phyloP scores from a whole-genome alignment of 2,329 filamentous ascomycete species.

The Leptodontidium sp. region DNA sequence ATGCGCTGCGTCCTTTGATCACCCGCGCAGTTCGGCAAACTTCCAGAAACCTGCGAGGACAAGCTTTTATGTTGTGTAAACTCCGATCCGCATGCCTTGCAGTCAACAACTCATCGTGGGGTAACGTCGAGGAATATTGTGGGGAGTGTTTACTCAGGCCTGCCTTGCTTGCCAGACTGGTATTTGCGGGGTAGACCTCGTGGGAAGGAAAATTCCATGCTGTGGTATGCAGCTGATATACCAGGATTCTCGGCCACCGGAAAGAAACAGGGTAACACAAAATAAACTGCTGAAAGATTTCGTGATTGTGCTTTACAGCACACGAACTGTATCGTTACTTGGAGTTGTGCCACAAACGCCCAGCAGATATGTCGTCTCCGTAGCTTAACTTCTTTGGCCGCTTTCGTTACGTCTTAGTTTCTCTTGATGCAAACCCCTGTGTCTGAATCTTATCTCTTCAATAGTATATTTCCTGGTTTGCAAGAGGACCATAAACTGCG shows the following conservation, averaged over 20 bases:
- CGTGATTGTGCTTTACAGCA: neutral
- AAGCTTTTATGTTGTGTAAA: constrained; percentile 9
- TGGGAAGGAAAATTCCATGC: neutral
- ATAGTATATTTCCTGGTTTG: neutral
- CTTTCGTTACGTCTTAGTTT: too few relatives aligned
- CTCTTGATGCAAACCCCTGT: too few relatives aligned
- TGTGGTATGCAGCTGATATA: neutral
- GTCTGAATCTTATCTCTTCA: too few relatives aligned
- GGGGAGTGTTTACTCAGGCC: neutral
- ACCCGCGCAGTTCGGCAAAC: constrained; percentile 1
- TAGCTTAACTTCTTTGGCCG: too few relatives aligned
- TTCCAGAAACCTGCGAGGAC: neutral
- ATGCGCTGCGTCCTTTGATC: neutral
- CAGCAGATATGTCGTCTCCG: too few relatives aligned
- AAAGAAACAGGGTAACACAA: too few relatives aligned
- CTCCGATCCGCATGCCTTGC: neutral
- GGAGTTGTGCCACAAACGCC: too few relatives aligned
- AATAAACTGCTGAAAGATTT: neutral
- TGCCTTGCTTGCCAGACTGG: neutral
- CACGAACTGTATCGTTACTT: too few relatives aligned
- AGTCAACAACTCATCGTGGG: constrained; percentile 2
- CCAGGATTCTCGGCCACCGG: neutral
- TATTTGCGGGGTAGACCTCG: constrained; percentile 9
- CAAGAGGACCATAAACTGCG: neutral
- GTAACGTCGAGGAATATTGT: neutral